Evolutionary conservation across 148 eudicot species (phyloP), one percentile per base, ranked within the genome.

Genomic region (Rhododendron ferrugineum): DNA sequence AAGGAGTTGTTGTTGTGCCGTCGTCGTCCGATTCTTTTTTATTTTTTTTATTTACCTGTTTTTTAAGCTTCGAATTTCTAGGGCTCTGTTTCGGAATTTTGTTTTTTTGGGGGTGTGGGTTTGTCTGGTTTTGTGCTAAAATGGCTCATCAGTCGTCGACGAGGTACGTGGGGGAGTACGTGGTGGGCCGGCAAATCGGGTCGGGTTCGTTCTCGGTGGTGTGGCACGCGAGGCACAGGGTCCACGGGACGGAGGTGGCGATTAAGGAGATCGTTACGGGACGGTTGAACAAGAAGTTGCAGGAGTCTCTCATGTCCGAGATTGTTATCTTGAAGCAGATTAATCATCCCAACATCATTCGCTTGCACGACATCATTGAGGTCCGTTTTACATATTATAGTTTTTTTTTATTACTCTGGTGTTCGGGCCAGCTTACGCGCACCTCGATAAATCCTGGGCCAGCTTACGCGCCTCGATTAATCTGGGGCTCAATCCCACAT

Each of bases 161-260:
- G 46, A 86, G 87, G 75, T 56, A 32, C 75, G 91, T 95, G 22
- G 98, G 98, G 47, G 98, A 95, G 14, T 95, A 94, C 80, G 49
- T 87, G 87, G 94, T 95, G 44, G 95, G 93, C 28, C 87, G 87
- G 81, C 92, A 94, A 83, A 92, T 95, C 72, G 98, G 98, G 77
- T 87, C 91, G 42, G 98, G 98, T 16, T 95, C 98, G 66, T 95
- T 95, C 88, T 95, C 98, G 60, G 91, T 90, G 60, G 98, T 95
- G 66, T 95, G 97, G 98, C 96, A 93, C 76, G 98, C 93, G 75
- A 89, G 95, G 80, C 98, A 95, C 79, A 82, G 88, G 79, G 88
- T 90, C 49, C 91, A 89, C 52, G 98, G 98, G 79, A 90, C 96
- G 0, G 93, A 95, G 85, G 96, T 95, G 32, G 98, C 97, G 28